Evolutionary conservation across 768 basidiomycete species (phyloP).

Genomic region (Auricularia auricula-judae): DNA sequence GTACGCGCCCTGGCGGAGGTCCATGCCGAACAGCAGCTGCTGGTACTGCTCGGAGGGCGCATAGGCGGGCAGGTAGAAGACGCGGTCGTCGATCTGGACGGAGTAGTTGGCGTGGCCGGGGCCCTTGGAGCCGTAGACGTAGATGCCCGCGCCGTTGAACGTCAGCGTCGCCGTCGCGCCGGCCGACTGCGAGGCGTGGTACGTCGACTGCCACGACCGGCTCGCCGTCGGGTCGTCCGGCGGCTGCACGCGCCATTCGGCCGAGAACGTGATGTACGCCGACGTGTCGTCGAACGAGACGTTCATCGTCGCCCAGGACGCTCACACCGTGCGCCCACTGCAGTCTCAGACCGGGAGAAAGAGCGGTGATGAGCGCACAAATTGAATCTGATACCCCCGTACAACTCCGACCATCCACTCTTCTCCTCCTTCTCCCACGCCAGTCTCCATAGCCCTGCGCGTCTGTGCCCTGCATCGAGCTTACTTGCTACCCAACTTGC

Average conservation of each 20-base stretch:
- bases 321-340: no score
- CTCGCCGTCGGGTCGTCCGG: slow-evolving; percentile 9
- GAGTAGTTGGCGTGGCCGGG: slow-evolving; percentile 13
- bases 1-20: slow-evolving; percentile 7
- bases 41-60: slow-evolving; percentile 12
- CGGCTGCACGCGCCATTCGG: slow-evolving; percentile 16
- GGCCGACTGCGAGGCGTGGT: slow-evolving; percentile 15
- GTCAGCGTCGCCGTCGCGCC: slow-evolving; percentile 15
- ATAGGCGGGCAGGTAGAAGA: slow-evolving; percentile 12
- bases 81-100: slow-evolving; percentile 16
- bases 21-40: slow-evolving; percentile 13
- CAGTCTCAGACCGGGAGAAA: no score
- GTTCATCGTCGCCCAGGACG: slow-evolving; percentile 9
- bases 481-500: no score
- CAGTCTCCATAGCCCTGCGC: no score
- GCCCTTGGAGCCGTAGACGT: slow-evolving; percentile 19
- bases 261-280: slow-evolving; percentile 13
- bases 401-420: no score
- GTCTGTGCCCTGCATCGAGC: no score
- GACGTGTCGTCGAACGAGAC: slow-evolving; percentile 21
- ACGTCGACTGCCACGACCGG: slow-evolving; percentile 16
- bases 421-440: no score
- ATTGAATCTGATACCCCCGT: no score
- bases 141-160: slow-evolving; percentile 13
- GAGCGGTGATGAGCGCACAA: no score